phyloP scores from a whole-genome alignment of 441 rosid species.

The Gossypium gossypioides region DNA sequence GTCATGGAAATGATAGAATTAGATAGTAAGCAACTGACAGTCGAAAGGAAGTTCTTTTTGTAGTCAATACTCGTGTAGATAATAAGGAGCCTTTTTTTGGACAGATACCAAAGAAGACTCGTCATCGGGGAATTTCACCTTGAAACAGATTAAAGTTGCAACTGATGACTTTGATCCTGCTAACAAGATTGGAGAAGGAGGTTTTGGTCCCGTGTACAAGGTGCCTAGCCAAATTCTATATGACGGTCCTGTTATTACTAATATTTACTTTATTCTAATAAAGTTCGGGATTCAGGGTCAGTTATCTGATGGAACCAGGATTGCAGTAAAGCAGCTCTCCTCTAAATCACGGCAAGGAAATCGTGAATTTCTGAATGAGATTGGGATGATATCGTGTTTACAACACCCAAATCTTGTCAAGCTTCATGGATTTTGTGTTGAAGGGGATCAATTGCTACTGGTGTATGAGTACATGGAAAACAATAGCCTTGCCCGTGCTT shows the following conservation, averaged over 20 bases:
- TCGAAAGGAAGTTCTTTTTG: background rate
- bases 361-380: slow-evolving; percentile 64
- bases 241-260: background rate
- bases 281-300: slow-evolving; percentile 33
- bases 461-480: slow-evolving; percentile 74
- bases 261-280: background rate
- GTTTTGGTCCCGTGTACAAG: slow-evolving; percentile 77
- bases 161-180: slow-evolving; percentile 49
- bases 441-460: slow-evolving; percentile 51
- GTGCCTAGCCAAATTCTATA: slow-evolving; percentile 24
- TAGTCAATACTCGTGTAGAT: background rate
- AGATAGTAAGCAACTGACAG: background rate
- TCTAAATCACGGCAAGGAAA: slow-evolving; percentile 61
- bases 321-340: slow-evolving; percentile 69
- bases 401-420: slow-evolving; percentile 68
- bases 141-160: slow-evolving; percentile 55
- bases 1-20: background rate
- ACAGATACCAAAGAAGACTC: slow-evolving; percentile 30
- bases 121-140: slow-evolving; percentile 45
- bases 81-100: background rate
- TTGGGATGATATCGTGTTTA: slow-evolving; percentile 53
- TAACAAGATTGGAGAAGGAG: slow-evolving; percentile 82
- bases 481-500: slow-evolving; percentile 48
- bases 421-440: slow-evolving; percentile 61
- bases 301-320: slow-evolving; percentile 39